phyloP scores from a whole-genome alignment of 805 yeast species.

The Millerago galiae region DNA sequence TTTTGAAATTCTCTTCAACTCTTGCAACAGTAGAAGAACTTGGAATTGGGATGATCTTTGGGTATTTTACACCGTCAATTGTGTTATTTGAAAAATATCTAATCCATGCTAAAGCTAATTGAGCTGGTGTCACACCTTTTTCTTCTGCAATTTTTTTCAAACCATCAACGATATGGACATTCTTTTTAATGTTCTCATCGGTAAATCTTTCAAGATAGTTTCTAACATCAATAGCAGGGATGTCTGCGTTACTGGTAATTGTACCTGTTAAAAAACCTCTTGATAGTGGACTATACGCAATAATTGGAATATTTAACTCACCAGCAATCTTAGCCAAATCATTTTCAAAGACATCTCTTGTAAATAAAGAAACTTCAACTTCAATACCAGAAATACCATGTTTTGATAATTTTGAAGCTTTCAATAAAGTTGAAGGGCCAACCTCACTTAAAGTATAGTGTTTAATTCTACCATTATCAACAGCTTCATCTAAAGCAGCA shows the following conservation, averaged over 20 bases:
- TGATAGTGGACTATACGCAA: constrained; percentile 81
- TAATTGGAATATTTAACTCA: constrained; percentile 54
- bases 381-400: constrained; percentile 64
- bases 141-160: constrained; percentile 45
- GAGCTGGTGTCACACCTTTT: constrained; percentile 48
- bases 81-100: constrained; percentile 31
- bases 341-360: constrained; percentile 52
- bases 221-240: constrained; percentile 55
- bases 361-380: constrained; percentile 68
- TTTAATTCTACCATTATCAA: constrained; percentile 58
- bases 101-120: constrained; percentile 66
- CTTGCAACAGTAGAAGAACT: constrained; percentile 58
- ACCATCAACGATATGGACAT: constrained; percentile 44
- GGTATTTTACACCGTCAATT: constrained; percentile 27
- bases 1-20: constrained; percentile 53
- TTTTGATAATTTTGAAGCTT: constrained; percentile 44
- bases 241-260: constrained; percentile 37
- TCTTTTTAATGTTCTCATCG: constrained; percentile 49
- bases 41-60: constrained; percentile 73
- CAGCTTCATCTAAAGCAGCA: constrained; percentile 46
- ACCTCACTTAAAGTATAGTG: constrained; percentile 76
- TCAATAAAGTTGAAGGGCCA: constrained; percentile 49
- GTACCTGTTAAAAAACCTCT: constrained; percentile 71
- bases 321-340: constrained; percentile 59
- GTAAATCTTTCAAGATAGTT: constrained; percentile 47